Percentiles rank a stretch among this genome's conserved stretches.
phyloP scores from a whole-genome alignment of 495 filamentous ascomycete genomes.

The Neurospora sp. region DNA sequence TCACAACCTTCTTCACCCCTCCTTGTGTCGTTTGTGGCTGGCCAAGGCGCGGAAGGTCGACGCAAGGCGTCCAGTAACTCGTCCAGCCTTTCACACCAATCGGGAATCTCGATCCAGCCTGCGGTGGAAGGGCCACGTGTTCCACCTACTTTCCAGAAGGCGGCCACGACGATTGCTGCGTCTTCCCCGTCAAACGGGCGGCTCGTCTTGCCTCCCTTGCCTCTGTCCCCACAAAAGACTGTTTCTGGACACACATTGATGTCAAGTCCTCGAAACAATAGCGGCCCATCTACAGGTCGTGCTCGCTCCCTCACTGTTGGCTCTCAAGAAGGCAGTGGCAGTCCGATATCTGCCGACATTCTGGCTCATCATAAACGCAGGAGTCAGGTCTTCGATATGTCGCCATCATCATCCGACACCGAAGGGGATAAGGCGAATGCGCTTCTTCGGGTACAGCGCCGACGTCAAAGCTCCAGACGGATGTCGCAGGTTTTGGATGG shows the following conservation, averaged over 20 bases:
- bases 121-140: conserved; percentile 62
- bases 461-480: conserved; percentile 81
- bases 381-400: conserved; percentile 92
- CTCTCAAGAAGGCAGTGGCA: conserved; percentile 84
- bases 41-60: conserved; percentile 37
- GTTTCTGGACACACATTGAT: conserved; percentile 17
- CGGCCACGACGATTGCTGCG: conserved; percentile 48
- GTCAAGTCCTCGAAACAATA: conserved; percentile 36
- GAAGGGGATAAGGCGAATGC: conserved; percentile 87
- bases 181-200: conserved; percentile 69
- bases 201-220: conserved; percentile 36
- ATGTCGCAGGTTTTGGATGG: conserved; percentile 79
- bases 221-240: conserved; percentile 40
- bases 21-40: conserved; percentile 82
- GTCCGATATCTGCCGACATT: conserved; percentile 54
- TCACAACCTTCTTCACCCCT: conserved; percentile 94
- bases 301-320: conserved; percentile 88
- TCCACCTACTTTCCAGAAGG: conserved; percentile 48
- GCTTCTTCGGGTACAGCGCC: conserved; percentile 83
- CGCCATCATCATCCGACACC: conserved; percentile 94
- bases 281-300: conserved; percentile 40
- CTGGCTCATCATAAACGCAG: conserved; percentile 71
- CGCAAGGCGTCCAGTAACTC: conserved; percentile 75
- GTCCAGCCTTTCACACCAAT: conserved; percentile 72
- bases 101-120: conserved; percentile 61